phyloP scores from a whole-genome alignment of 1,139 yeast species.

The Candida sp. region DNA sequence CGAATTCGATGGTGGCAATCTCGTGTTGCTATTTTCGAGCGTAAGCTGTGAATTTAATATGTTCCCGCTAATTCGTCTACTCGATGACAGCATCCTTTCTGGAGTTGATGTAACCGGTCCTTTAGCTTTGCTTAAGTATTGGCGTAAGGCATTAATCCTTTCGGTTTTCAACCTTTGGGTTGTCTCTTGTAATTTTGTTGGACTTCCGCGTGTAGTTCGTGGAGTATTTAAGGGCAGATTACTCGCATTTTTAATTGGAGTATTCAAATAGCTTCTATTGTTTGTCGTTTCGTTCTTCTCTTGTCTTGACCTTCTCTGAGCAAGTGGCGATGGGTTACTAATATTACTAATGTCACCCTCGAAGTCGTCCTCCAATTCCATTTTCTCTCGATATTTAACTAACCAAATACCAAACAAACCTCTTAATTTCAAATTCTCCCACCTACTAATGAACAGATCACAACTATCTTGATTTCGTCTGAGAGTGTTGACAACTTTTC shows the following conservation, averaged over 20 bases:
- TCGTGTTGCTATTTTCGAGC: background rate
- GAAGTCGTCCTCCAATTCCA: slow-evolving; percentile 8
- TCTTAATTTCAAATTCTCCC: slow-evolving; percentile 25
- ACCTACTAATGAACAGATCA: slow-evolving; percentile 29
- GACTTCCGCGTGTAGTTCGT: slow-evolving; percentile 25
- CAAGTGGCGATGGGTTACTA: slow-evolving; percentile 35
- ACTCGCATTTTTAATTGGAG: slow-evolving; percentile 30
- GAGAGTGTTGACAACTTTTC: slow-evolving; percentile 31
- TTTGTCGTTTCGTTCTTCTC: slow-evolving; percentile 3
- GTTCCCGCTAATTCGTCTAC: background rate
- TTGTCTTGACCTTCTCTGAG: slow-evolving; percentile 16
- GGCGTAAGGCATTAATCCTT: slow-evolving; percentile 30
- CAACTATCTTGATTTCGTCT: slow-evolving; percentile 35
- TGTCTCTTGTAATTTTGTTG: slow-evolving; percentile 38
- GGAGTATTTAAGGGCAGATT: slow-evolving; percentile 19
- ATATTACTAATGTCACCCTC: slow-evolving; percentile 19
- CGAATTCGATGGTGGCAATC: slow-evolving; percentile 12
- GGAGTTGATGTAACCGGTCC: slow-evolving; percentile 12
- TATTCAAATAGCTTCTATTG: slow-evolving; percentile 22
- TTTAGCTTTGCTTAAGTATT: slow-evolving; percentile 29
- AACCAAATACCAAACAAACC: slow-evolving; percentile 39
- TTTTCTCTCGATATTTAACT: slow-evolving; percentile 15
- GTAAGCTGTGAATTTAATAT: background rate
- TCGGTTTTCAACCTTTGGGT: slow-evolving; percentile 33
- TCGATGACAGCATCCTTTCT: slow-evolving; percentile 4